Conservation (phyloP, 2,329 filamentous ascomycete genomes). For the Fusarium sulawesiense region DNA sequence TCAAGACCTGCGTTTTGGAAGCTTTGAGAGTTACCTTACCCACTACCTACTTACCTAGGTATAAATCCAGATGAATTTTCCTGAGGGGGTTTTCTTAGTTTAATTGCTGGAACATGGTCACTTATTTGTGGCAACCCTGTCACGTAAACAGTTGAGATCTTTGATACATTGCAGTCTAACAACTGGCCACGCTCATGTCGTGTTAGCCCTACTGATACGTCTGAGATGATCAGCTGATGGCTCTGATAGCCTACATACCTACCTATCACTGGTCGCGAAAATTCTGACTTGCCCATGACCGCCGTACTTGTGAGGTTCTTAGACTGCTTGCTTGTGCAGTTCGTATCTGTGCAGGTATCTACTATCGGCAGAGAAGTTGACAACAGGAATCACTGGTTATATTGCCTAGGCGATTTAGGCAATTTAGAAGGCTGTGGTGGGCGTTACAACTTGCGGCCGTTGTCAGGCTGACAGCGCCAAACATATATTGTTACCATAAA, state of each 20-base stretch:
- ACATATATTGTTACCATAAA: conserved; percentile 19
- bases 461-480: conserved; percentile 6
- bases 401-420: background rate
- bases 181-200: conserved; percentile 11
- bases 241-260: conserved; percentile 8
- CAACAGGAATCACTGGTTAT: background rate
- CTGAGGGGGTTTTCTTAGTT: background rate
- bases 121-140: background rate
- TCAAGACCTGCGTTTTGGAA: background rate
- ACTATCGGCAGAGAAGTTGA: background rate
- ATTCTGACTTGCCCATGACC: background rate
- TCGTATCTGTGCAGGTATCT: background rate
- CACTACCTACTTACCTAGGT: background rate
- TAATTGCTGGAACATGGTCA: background rate
- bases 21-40: background rate
- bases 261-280: background rate
- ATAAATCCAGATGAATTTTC: background rate
- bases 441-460: background rate
- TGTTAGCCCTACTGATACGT: conserved; percentile 5
- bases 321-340: background rate
- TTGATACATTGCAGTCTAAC: background rate
- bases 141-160: background rate
- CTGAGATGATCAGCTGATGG: conserved; percentile 20
- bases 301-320: background rate
- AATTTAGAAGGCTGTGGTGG: background rate